Evolutionary conservation across 768 basidiomycete species (phyloP), one percentile per base, ranked within the genome.

Genomic region (Suillus alpinus): DNA sequence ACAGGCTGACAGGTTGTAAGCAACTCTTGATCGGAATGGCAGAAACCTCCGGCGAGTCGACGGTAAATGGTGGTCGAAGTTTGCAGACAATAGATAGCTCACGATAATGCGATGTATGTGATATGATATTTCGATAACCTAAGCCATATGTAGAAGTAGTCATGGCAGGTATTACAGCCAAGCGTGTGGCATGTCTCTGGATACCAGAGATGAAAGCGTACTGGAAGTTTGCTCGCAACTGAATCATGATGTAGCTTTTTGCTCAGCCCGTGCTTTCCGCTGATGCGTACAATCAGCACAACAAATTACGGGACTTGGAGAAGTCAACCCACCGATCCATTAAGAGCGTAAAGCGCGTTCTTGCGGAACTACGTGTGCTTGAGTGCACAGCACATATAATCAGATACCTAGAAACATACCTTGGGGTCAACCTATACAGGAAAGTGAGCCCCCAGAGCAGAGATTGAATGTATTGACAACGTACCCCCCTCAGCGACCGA

Each of bases 401-500:
- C 13, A 34, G 32, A 16, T 20, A 43, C 12, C 41, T 34, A 32
- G 16, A 39, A 64, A 67, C 78, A 63, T 66, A 92, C 91, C 86
- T 92, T 94, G 62, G 87, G 73, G 65, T 94, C 92, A 70, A 94
- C 87, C 92, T 94, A 66, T 3, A 23, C 2, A 59, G 47, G 56
- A 18, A 59, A 59, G 13, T 57, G 57, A 57, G 57, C 63, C 50
- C n/a, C 55, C 60, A 58, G 53, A 23, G 41, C 20, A 59, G 59
- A 57, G 29, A 59, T 37, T 46, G 59, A 60, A 59, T 64, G 47
- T 43, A 2, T 31, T 43, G 18, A 47, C 57, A 6, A 89, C 93
- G 64, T 84, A 98, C 96, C 85, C 95, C 95, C 81, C 86, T 94
- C 82, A 91, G 69, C 40, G 92, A 95, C 67, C 88, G 84, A 67